A percentile compares a stretch with the other conserved stretches of the same genome.
Evolutionary conservation across 192 early-diverging fungal species (phyloP).

Genomic region (Coemansia erecta): DNA sequence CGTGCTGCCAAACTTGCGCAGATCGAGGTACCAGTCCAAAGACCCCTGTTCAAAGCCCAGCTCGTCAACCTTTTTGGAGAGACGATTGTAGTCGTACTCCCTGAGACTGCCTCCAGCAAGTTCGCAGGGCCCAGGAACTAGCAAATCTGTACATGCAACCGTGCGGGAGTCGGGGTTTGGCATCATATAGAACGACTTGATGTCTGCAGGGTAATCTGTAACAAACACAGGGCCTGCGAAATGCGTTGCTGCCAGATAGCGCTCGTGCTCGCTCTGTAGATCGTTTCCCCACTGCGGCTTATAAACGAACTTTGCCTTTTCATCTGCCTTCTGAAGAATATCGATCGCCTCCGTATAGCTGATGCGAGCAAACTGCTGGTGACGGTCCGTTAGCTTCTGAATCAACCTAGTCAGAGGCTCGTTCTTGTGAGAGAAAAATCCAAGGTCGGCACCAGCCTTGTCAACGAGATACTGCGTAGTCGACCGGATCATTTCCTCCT

Average conservation of each 20-base stretch:
- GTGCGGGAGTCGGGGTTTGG: conserved; percentile 58
- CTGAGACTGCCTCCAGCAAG: conserved; percentile 81
- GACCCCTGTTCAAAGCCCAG: conserved; percentile 62
- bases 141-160: conserved; percentile 79
- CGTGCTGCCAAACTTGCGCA: conserved; percentile 76
- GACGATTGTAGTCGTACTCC: conserved; percentile 62
- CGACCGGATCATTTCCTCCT: conserved; percentile 62
- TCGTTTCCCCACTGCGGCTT: conserved; percentile 69
- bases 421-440: conserved; percentile 59
- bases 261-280: conserved; percentile 85
- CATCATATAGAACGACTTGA: conserved; percentile 92
- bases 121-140: conserved; percentile 83
- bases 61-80: conserved; percentile 55
- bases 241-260: conserved; percentile 66
- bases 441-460: conserved; percentile 42
- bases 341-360: conserved; percentile 79
- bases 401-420: conserved; percentile 48
- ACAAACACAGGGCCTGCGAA: conserved; percentile 80
- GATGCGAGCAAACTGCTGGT: conserved; percentile 61
- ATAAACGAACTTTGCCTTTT: conserved; percentile 56
- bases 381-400: conserved; percentile 14
- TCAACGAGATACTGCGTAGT: conserved; percentile 60
- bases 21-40: conserved; percentile 81
- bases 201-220: conserved; percentile 74
- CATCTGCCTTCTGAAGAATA: conserved; percentile 57